Conservation (phyloP, 495 filamentous ascomycete species). For the Podospora conica region DNA sequence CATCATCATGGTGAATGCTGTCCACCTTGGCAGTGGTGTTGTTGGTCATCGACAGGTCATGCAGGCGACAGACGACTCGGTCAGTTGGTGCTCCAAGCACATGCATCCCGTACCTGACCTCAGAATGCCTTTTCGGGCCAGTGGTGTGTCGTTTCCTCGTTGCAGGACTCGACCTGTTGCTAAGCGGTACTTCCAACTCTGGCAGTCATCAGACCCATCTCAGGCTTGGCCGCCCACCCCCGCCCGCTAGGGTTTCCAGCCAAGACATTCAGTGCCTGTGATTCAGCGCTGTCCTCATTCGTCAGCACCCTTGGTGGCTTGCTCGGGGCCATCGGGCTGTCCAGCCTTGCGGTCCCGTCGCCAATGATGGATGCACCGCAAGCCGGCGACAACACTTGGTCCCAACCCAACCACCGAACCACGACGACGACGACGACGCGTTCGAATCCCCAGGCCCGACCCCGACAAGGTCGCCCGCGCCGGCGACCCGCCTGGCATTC, state of each 20-base stretch:
- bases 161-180: not conserved
- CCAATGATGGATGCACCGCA: not conserved
- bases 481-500: not conserved
- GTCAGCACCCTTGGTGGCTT: not conserved
- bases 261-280: not conserved
- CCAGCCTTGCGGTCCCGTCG: constrained; percentile 6
- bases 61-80: not conserved
- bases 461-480: not conserved
- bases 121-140: not conserved
- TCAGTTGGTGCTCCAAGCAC: not conserved
- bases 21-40: not conserved
- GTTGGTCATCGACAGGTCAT: not conserved
- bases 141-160: not conserved
- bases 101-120: not conserved
- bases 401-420: not conserved
- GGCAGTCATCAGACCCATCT: constrained; percentile 2
- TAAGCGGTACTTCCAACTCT: not conserved
- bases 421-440: too few species aligned
- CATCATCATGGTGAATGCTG: too few species aligned
- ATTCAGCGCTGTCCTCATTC: not conserved
- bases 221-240: not conserved
- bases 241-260: not conserved
- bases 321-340: not conserved
- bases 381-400: not conserved
- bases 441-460: too few species aligned